Evolutionary conservation across 2,329 filamentous ascomycete species (phyloP).

Genomic region (Fusarium sp.): DNA sequence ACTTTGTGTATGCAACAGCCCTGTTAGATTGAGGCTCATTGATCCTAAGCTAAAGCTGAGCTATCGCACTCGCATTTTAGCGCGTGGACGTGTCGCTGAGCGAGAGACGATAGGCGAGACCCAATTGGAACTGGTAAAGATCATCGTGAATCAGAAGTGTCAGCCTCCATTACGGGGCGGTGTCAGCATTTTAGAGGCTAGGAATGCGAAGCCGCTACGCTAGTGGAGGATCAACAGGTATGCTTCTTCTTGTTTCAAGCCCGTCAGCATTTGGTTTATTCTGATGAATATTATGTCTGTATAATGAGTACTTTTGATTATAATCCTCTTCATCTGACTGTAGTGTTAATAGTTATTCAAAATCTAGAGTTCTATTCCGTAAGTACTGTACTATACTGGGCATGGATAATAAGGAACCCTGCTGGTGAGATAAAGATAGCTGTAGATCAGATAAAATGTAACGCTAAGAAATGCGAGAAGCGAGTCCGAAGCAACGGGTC

Average conservation of each 20-base stretch:
- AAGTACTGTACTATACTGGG: background rate
- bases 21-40: conserved; percentile 23
- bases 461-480: conserved; percentile 21
- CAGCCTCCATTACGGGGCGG: conserved; percentile 30
- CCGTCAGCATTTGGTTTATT: background rate
- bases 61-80: conserved; percentile 21
- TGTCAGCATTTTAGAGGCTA: conserved; percentile 20
- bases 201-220: background rate
- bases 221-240: background rate
- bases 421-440: conserved; percentile 1
- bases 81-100: background rate
- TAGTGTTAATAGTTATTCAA: background rate
- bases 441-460: background rate
- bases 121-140: background rate
- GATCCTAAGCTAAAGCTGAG: conserved; percentile 4
- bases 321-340: background rate
- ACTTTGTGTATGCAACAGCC: background rate
- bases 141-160: conserved; percentile 1
- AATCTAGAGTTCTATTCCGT: background rate
- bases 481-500: conserved; percentile 21
- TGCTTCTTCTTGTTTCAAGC: background rate
- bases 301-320: background rate
- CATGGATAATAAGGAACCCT: background rate
- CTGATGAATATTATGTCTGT: background rate
- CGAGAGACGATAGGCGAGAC: conserved; percentile 6